phyloP scores from a whole-genome alignment of 805 yeast species.

The Lachancea nothofagi region DNA sequence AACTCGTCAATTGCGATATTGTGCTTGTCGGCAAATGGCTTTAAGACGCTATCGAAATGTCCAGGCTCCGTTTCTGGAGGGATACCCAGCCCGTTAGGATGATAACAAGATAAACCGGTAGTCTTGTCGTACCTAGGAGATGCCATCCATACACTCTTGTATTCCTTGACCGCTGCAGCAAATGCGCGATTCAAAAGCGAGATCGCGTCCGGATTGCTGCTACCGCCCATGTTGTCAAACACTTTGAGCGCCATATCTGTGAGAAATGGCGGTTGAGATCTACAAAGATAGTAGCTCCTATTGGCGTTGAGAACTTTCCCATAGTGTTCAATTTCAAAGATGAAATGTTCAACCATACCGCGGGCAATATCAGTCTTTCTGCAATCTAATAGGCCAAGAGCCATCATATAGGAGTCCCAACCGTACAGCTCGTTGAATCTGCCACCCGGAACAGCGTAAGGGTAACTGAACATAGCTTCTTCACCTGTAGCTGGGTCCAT shows the following conservation, averaged over 20 bases:
- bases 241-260: slow-evolving; percentile 85
- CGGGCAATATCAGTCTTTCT: slow-evolving; percentile 63
- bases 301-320: slow-evolving; percentile 94
- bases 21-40: slow-evolving; percentile 63
- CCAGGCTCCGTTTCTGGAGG: slow-evolving; percentile 95
- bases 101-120: slow-evolving; percentile 83
- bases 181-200: slow-evolving; percentile 62
- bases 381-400: slow-evolving; percentile 72
- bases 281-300: slow-evolving; percentile 79
- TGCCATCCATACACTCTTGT: slow-evolving; percentile 71
- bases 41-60: slow-evolving; percentile 70
- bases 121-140: slow-evolving; percentile 64
- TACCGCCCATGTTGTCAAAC: slow-evolving; percentile 52
- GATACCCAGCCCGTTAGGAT: slow-evolving; percentile 86
- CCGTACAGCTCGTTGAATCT: slow-evolving; percentile 95
- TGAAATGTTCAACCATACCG: slow-evolving; percentile 89
- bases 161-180: slow-evolving; percentile 81
- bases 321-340: slow-evolving; percentile 82
- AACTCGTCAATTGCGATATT: slow-evolving; percentile 55
- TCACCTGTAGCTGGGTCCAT: slow-evolving; percentile 49
- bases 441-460: slow-evolving; percentile 96
- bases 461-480: slow-evolving; percentile 54
- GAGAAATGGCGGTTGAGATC: slow-evolving; percentile 95
- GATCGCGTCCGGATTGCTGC: slow-evolving; percentile 42
- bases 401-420: slow-evolving; percentile 95